A percentile compares a stretch with the other conserved stretches of the same genome.
These are phyloP conservation scores for Capillidium rhysosporum DNA, from an alignment of 371 early-diverging fungal species.

Conservation along the genomic window DNA sequence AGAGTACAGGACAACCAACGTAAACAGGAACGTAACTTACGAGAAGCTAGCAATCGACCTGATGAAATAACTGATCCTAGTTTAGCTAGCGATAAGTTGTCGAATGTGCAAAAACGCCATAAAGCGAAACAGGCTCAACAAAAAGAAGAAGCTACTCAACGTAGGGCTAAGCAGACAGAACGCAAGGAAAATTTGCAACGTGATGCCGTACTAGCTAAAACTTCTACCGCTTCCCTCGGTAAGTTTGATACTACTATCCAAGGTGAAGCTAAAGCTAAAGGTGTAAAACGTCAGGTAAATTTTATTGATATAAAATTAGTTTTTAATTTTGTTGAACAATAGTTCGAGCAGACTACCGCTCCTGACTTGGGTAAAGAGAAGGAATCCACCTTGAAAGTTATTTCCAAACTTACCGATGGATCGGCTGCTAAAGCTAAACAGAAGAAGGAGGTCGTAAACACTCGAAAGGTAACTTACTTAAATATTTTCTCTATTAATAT, in stretches of 20 bases:
- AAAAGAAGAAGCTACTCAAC: slow-evolving; percentile 15
- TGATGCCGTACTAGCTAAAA: slow-evolving; percentile 40
- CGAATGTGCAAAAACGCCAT: no score
- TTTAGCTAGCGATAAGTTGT: no score
- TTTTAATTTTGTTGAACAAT: background rate
- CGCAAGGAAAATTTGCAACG: slow-evolving; percentile 48
- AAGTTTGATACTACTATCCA: slow-evolving; percentile 63
- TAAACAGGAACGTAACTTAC: slow-evolving; percentile 61
- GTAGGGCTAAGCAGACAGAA: slow-evolving; percentile 20
- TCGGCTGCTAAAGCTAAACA: background rate
- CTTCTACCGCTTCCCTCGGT: slow-evolving; percentile 74
- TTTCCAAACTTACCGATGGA: background rate
- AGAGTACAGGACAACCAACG: slow-evolving; percentile 70
- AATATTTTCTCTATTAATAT: background rate
- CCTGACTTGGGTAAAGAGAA: background rate
- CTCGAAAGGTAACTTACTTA: background rate
- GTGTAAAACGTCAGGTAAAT: slow-evolving; percentile 42
- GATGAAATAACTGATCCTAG: slow-evolving; percentile 19
- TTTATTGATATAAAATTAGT: background rate
- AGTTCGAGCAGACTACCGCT: slow-evolving; percentile 4
- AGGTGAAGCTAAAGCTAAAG: slow-evolving; percentile 62
- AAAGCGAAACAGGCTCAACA: slow-evolving; percentile 5
- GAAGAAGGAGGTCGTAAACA: background rate
- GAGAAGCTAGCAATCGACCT: slow-evolving; percentile 40
- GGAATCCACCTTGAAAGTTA: background rate